phyloP scores from a whole-genome alignment of 2,329 filamentous ascomycete species.

The Pestalotiopsis sp. region DNA sequence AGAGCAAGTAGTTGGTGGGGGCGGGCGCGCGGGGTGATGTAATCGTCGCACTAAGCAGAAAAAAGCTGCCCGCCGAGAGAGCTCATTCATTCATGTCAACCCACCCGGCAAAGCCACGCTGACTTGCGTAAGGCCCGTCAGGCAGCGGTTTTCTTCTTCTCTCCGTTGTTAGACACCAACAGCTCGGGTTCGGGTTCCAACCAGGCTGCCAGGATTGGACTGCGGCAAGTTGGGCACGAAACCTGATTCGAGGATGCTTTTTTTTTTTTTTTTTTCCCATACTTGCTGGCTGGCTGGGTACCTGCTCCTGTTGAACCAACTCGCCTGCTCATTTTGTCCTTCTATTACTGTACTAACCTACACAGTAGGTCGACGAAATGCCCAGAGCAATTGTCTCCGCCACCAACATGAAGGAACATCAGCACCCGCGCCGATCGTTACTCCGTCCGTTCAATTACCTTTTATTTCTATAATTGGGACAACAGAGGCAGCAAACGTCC shows the following conservation, averaged over 20 bases:
- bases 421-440: no score
- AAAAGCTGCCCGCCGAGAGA: background rate
- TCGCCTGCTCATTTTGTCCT: background rate
- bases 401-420: no score
- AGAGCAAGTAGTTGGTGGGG: slow-evolving; percentile 6
- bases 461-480: no score
- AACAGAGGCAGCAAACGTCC: no score
- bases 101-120: slow-evolving; percentile 4
- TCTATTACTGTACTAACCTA: background rate
- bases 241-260: background rate
- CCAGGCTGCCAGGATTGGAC: background rate
- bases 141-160: slow-evolving; percentile 6
- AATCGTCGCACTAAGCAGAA: background rate
- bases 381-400: background rate
- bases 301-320: background rate
- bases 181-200: background rate
- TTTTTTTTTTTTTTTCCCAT: background rate
- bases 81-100: background rate
- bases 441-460: no score
- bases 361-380: background rate
- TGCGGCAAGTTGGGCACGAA: background rate
- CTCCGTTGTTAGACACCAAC: background rate
- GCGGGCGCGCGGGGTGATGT: slow-evolving; percentile 10
- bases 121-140: slow-evolving; percentile 10
- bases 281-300: background rate